These are phyloP conservation scores for Pseudofabraea citricarpa DNA, from an alignment of 2,329 filamentous ascomycete species.

Conservation along the genomic window DNA sequence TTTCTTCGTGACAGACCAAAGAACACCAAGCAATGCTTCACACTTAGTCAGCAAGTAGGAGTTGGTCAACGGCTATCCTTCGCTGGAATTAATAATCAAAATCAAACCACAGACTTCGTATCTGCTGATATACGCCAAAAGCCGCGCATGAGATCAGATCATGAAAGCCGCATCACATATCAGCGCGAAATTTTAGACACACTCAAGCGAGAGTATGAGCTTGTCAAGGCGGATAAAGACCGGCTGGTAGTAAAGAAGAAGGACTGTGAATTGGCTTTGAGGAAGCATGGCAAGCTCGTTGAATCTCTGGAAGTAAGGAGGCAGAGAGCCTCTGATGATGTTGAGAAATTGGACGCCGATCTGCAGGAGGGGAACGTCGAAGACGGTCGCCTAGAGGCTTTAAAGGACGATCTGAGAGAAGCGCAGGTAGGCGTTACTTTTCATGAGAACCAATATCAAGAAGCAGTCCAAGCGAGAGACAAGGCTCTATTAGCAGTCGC, in stretches of 20 bases:
- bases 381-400: slow-evolving; percentile 58
- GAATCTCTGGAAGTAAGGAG: slow-evolving; percentile 47
- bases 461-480: slow-evolving; percentile 44
- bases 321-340: slow-evolving; percentile 56
- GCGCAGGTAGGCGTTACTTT: slow-evolving; percentile 38
- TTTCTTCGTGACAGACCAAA: slow-evolving; percentile 51
- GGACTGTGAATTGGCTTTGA: slow-evolving; percentile 42
- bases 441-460: slow-evolving; percentile 51
- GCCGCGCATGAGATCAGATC: slow-evolving; percentile 77
- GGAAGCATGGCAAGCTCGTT: slow-evolving; percentile 41
- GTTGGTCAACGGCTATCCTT: slow-evolving; percentile 57
- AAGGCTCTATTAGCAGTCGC: slow-evolving; percentile 49
- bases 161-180: slow-evolving; percentile 57
- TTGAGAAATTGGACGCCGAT: slow-evolving; percentile 48
- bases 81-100: slow-evolving; percentile 30
- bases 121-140: slow-evolving; percentile 18
- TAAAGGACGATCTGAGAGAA: slow-evolving; percentile 56
- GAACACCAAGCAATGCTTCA: slow-evolving; percentile 72
- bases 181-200: slow-evolving; percentile 46
- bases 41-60: slow-evolving; percentile 57
- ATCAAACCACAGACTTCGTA: slow-evolving; percentile 46
- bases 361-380: slow-evolving; percentile 64
- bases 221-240: slow-evolving; percentile 31
- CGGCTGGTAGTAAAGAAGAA: slow-evolving; percentile 41
- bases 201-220: slow-evolving; percentile 48